Conservation (phyloP, 257 asterid genomes). For the Cordia subcordata region DNA sequence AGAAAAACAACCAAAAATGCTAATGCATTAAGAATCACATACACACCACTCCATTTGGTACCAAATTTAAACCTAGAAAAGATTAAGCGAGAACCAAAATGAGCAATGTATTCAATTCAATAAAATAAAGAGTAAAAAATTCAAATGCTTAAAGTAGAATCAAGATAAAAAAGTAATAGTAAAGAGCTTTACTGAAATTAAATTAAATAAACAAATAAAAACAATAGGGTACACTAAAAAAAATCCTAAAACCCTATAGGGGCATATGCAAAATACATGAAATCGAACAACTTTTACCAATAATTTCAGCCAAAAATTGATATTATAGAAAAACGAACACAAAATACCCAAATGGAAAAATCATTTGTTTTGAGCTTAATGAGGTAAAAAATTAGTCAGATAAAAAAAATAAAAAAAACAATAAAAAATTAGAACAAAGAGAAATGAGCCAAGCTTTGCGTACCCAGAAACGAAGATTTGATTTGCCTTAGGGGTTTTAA, state of each 20-base stretch:
- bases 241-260: constrained; percentile 8
- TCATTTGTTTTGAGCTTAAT: background rate
- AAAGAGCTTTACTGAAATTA: background rate
- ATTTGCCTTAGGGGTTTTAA: background rate
- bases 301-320: background rate
- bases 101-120: background rate
- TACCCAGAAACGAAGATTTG: background rate
- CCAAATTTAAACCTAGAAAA: no score
- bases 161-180: constrained; percentile 11
- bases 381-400: background rate
- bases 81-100: background rate
- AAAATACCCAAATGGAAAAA: background rate
- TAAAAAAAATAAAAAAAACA: no score
- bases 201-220: constrained; percentile 11
- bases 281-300: background rate
- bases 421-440: no score
- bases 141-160: constrained; percentile 13
- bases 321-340: background rate
- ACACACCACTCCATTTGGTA: no score
- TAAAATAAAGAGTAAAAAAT: constrained; percentile 5
- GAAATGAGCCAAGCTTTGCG: background rate
- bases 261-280: constrained; percentile 8
- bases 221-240: constrained; percentile 6
- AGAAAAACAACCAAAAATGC: no score
- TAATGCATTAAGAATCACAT: no score